A percentile compares a stretch with the other conserved stretches of the same genome.
phyloP scores from a whole-genome alignment of 2,329 filamentous ascomycete species.

The Nakataea oryzae region DNA sequence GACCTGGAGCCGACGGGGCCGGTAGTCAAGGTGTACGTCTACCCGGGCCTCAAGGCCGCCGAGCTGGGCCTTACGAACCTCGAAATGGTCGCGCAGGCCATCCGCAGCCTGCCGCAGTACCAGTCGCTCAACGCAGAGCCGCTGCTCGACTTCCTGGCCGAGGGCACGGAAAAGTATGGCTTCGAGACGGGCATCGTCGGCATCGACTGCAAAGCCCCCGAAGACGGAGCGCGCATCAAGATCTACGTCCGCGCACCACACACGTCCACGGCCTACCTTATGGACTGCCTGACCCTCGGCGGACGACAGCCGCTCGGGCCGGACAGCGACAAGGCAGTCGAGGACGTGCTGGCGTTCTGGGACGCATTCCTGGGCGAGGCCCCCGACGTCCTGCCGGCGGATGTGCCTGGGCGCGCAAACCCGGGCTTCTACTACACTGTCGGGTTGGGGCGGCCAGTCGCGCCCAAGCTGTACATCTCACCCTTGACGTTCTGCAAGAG shows the following conservation, averaged over 20 bases:
- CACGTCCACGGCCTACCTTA: constrained; percentile 12
- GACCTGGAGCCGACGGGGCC: constrained; percentile 13
- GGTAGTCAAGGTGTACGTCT: constrained; percentile 14
- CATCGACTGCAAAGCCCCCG: constrained; percentile 12
- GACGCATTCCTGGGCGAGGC: constrained; percentile 12
- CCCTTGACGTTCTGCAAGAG: constrained; percentile 13
- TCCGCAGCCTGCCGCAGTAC: constrained; percentile 12
- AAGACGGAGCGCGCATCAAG: constrained; percentile 11
- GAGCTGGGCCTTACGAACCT: constrained; percentile 13
- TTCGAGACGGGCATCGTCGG: constrained; percentile 14
- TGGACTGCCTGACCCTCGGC: constrained; percentile 15
- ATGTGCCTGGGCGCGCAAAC: constrained; percentile 10
- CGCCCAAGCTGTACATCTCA: constrained; percentile 14
- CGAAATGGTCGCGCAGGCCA: constrained; percentile 11
- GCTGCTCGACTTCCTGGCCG: constrained; percentile 11
- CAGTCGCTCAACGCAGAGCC: constrained; percentile 12
- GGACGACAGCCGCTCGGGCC: constrained; percentile 7
- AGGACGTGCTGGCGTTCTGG: constrained; percentile 13
- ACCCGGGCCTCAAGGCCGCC: constrained; percentile 12
- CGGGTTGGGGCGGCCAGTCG: constrained; percentile 10
- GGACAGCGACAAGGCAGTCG: constrained; percentile 8
- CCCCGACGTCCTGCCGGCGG: constrained; percentile 10
- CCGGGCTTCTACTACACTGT: constrained; percentile 15
- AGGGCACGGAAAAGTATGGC: constrained; percentile 11
- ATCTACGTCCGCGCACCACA: constrained; percentile 13